Conservation (phyloP, 352 stramenopile genomes). For the Pythium oligandrum region DNA sequence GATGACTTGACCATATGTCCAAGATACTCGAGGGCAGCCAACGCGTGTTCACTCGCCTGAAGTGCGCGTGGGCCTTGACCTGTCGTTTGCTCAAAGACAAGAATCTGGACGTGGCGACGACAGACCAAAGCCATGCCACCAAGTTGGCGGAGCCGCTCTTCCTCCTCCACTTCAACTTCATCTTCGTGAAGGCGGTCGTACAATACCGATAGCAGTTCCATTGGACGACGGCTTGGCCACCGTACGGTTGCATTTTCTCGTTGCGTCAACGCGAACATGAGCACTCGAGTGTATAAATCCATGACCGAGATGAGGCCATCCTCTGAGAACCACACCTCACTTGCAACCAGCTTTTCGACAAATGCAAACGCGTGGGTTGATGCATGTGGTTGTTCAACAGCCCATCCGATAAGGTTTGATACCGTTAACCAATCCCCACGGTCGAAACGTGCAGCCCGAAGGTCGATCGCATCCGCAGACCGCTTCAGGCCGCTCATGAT, state of each 20-base stretch:
- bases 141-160: conserved; percentile 47
- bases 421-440: conserved; percentile 58
- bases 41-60: conserved; percentile 34
- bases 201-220: conserved; percentile 54
- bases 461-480: conserved; percentile 14
- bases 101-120: conserved; percentile 26
- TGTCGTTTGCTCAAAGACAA: conserved; percentile 11
- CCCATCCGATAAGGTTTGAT: conserved; percentile 59
- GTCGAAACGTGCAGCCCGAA: conserved; percentile 13
- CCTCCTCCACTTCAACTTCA: conserved; percentile 24
- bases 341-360: conserved; percentile 51
- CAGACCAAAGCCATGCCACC: conserved; percentile 53
- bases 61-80: conserved; percentile 4
- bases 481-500: conserved; percentile 42
- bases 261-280: conserved; percentile 51
- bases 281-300: conserved; percentile 59
- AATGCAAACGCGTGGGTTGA: conserved; percentile 52
- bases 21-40: conserved; percentile 39
- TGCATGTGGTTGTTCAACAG: conserved; percentile 33
- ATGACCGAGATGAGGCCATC: conserved; percentile 51
- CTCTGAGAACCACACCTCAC: conserved; percentile 46
- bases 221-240: conserved; percentile 28
- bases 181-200: conserved; percentile 35
- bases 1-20: conserved; percentile 47
- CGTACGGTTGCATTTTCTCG: conserved; percentile 15